Conservation (phyloP, 2,329 filamentous ascomycete genomes). For the Penicillium sp. region DNA sequence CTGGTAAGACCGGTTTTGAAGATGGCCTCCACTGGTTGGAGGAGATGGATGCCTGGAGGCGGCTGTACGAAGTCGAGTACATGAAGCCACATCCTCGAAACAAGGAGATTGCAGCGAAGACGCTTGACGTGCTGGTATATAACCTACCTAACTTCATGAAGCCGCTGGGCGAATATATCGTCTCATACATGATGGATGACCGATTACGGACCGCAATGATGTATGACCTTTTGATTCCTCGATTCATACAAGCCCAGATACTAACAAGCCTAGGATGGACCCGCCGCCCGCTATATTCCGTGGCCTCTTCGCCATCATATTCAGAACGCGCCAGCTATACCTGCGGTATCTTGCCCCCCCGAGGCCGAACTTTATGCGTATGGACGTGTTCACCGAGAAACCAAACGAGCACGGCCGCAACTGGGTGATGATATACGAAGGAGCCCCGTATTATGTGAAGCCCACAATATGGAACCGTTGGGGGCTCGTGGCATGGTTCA, state of each 20-base stretch:
- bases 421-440: constrained; percentile 51
- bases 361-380: constrained; percentile 44
- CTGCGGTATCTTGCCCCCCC: constrained; percentile 60
- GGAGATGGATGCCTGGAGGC: constrained; percentile 49
- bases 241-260: not conserved
- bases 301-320: constrained; percentile 43
- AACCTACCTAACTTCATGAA: constrained; percentile 48
- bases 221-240: constrained; percentile 40
- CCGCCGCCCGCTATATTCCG: constrained; percentile 32
- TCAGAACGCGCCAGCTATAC: constrained; percentile 52
- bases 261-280: constrained; percentile 30
- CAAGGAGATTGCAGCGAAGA: constrained; percentile 53
- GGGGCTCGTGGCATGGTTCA: constrained; percentile 54
- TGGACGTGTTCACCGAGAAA: constrained; percentile 42
- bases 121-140: constrained; percentile 59
- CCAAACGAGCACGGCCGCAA: constrained; percentile 56
- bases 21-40: constrained; percentile 53
- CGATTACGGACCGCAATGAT: constrained; percentile 62
- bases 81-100: constrained; percentile 56
- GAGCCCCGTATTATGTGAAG: constrained; percentile 62
- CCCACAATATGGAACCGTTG: constrained; percentile 59
- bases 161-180: constrained; percentile 47
- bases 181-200: constrained; percentile 60
- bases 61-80: constrained; percentile 54
- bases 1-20: constrained; percentile 38